Evolutionary conservation across 192 early-diverging fungal species (phyloP).

Genomic region (Lobosporangium transversale): DNA sequence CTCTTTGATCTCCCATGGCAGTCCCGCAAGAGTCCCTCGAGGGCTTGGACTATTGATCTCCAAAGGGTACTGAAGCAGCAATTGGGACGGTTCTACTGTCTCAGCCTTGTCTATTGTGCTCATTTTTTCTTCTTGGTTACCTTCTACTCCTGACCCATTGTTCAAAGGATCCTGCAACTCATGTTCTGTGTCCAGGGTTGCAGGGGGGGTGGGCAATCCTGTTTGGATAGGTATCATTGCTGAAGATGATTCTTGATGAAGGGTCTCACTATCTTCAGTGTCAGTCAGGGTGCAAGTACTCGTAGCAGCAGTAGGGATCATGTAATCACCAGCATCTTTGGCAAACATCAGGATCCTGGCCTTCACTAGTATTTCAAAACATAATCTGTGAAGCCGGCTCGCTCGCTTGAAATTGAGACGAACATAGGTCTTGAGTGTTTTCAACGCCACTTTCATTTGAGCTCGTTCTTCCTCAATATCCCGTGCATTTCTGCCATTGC

Average conservation of each 20-base stretch:
- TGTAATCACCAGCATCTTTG: constrained; percentile 11
- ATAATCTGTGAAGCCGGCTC: constrained; percentile 15
- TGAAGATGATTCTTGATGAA: background rate
- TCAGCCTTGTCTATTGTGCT: background rate
- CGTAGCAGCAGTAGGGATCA: background rate
- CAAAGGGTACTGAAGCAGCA: background rate
- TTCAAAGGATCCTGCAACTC: background rate
- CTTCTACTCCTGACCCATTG: background rate
- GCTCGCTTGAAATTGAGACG: constrained; percentile 36
- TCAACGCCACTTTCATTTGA: constrained; percentile 5
- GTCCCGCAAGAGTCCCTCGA: constrained; percentile 22
- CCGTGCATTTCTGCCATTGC: background rate
- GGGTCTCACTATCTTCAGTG: background rate
- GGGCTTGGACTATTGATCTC: background rate
- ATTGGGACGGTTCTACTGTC: background rate
- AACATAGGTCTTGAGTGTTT: constrained; percentile 32
- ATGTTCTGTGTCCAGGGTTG: background rate
- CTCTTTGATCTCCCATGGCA: constrained; percentile 49
- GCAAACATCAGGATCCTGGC: constrained; percentile 39
- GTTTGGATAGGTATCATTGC: constrained; percentile 12
- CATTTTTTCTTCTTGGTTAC: background rate
- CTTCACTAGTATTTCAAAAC: constrained; percentile 30
- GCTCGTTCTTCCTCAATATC: constrained; percentile 19
- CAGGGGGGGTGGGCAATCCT: constrained; percentile 31
- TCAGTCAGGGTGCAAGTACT: background rate